These are phyloP conservation scores for Parachaetomium inaequale DNA, from an alignment of 495 filamentous ascomycete genomes.

Conservation along the genomic window DNA sequence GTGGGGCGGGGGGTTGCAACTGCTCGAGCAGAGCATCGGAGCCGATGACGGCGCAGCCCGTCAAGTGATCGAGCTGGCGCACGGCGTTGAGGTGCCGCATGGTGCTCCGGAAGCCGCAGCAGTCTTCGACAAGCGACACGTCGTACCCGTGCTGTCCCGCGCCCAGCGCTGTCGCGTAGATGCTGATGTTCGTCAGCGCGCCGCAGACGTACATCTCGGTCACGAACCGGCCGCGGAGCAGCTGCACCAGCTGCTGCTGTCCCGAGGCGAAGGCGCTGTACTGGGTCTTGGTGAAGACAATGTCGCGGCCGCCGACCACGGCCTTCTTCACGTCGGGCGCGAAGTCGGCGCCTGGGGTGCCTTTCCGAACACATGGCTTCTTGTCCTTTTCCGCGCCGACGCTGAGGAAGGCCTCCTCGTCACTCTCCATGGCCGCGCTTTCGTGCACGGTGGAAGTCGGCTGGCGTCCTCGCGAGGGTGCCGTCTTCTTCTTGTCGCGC, in stretches of 20 bases:
- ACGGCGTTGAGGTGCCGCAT: conserved; percentile 72
- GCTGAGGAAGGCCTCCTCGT: conserved; percentile 59
- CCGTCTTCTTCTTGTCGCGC: conserved; percentile 13
- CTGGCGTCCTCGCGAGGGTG: conserved; percentile 18
- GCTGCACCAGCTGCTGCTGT: conserved; percentile 57
- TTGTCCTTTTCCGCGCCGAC: conserved; percentile 40
- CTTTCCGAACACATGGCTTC: conserved; percentile 54
- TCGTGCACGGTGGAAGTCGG: conserved; percentile 27
- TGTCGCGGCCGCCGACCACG: conserved; percentile 57
- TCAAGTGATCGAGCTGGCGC: conserved; percentile 67
- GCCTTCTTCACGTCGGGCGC: conserved; percentile 54
- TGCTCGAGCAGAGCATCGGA: conserved; percentile 55
- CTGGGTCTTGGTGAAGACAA: conserved; percentile 69
- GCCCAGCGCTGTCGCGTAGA: conserved; percentile 90
- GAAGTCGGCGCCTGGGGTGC: conserved; percentile 65
- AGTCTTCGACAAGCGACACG: conserved; percentile 84
- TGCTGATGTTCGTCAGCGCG: conserved; percentile 79
- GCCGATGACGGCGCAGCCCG: conserved; percentile 64
- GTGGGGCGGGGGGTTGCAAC: conserved; percentile 18
- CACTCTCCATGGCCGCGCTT: conserved; percentile 29
- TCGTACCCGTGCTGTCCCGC: conserved; percentile 82
- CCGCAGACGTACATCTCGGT: conserved; percentile 93
- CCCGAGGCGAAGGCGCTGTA: conserved; percentile 73
- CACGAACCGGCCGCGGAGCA: conserved; percentile 71
- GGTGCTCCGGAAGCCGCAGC: conserved; percentile 75